Evolutionary conservation across 331 rosid species (phyloP).

Genomic region (Rosa hybrid): DNA sequence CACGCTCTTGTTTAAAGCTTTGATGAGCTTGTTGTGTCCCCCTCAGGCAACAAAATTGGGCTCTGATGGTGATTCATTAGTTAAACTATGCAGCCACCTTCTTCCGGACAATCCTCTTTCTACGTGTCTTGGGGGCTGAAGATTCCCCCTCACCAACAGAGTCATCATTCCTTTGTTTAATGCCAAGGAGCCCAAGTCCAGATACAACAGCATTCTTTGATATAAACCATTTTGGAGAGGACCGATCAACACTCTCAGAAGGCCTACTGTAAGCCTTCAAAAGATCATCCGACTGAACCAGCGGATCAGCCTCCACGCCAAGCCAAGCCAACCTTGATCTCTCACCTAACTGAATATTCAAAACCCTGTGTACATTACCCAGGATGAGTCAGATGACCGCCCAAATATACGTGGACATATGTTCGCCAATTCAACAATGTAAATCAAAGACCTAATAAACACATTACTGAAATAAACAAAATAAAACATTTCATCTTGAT

Average conservation of each 20-base stretch:
- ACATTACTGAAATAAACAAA: not conserved
- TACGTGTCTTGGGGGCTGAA: slow-evolving; percentile 63
- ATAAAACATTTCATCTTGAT: not conserved
- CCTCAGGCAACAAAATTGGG: slow-evolving; percentile 37
- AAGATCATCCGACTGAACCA: slow-evolving; percentile 68
- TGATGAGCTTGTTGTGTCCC: slow-evolving; percentile 5
- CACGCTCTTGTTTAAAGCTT: not conserved
- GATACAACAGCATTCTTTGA: slow-evolving; percentile 80
- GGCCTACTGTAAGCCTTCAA: slow-evolving; percentile 75
- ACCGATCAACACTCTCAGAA: slow-evolving; percentile 45
- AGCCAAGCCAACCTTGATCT: slow-evolving; percentile 86
- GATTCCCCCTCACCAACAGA: slow-evolving; percentile 49
- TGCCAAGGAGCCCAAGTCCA: slow-evolving; percentile 91
- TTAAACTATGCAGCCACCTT: slow-evolving; percentile 63
- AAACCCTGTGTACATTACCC: slow-evolving; percentile 47
- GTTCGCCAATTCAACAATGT: not conserved
- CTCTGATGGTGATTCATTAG: not conserved
- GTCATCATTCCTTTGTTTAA: slow-evolving; percentile 56
- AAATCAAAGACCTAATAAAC: not conserved
- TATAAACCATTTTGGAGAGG: slow-evolving; percentile 86
- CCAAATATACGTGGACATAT: not conserved
- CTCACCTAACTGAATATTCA: slow-evolving; percentile 87
- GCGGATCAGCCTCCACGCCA: slow-evolving; percentile 90
- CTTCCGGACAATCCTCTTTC: slow-evolving; percentile 78
- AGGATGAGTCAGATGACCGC: slow-evolving; percentile 8